Evolutionary conservation across 2,329 filamentous ascomycete genomes (phyloP).

Genomic region (Knufia petricola): DNA sequence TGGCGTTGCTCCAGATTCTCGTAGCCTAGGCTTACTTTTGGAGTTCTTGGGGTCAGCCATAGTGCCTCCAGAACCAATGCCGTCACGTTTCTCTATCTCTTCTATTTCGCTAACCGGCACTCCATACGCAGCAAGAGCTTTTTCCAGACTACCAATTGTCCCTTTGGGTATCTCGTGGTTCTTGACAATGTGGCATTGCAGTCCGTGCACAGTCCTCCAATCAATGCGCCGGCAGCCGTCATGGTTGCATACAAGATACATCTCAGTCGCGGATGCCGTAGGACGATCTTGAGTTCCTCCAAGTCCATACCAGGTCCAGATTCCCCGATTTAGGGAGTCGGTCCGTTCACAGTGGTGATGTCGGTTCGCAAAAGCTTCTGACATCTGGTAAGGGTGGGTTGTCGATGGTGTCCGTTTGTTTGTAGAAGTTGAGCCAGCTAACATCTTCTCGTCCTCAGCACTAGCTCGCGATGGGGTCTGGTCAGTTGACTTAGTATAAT

Average conservation of each 20-base stretch:
- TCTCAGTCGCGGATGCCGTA: slow-evolving; percentile 18
- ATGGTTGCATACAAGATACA: slow-evolving; percentile 23
- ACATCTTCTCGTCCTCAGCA: slow-evolving; percentile 4
- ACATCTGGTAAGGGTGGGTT: slow-evolving; percentile 24
- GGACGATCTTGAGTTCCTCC: slow-evolving; percentile 20
- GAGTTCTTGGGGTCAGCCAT: slow-evolving; percentile 23
- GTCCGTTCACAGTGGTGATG: slow-evolving; percentile 24
- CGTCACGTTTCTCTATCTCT: slow-evolving; percentile 19
- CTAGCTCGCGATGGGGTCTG: slow-evolving; percentile 5
- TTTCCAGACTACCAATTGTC: slow-evolving; percentile 23
- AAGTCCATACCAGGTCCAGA: slow-evolving; percentile 22
- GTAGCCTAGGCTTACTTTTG: slow-evolving; percentile 21
- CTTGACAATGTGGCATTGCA: slow-evolving; percentile 24
- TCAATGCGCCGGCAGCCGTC: slow-evolving; percentile 22
- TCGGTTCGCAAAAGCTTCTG: slow-evolving; percentile 23
- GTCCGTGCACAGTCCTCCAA: slow-evolving; percentile 23
- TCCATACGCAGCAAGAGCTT: slow-evolving; percentile 21
- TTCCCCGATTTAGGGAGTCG: slow-evolving; percentile 21
- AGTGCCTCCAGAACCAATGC: slow-evolving; percentile 19
- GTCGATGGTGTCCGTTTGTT: slow-evolving; percentile 21
- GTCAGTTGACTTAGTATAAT: slow-evolving; percentile 11
- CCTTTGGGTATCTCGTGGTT: slow-evolving; percentile 23
- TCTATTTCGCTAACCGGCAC: slow-evolving; percentile 22
- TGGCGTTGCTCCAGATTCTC: slow-evolving; percentile 9
- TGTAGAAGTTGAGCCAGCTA: slow-evolving; percentile 2